Percentiles rank a stretch among this genome's conserved stretches.
phyloP scores from a whole-genome alignment of 1,284 basidiomycete species.

The Microbotryum saponariae region DNA sequence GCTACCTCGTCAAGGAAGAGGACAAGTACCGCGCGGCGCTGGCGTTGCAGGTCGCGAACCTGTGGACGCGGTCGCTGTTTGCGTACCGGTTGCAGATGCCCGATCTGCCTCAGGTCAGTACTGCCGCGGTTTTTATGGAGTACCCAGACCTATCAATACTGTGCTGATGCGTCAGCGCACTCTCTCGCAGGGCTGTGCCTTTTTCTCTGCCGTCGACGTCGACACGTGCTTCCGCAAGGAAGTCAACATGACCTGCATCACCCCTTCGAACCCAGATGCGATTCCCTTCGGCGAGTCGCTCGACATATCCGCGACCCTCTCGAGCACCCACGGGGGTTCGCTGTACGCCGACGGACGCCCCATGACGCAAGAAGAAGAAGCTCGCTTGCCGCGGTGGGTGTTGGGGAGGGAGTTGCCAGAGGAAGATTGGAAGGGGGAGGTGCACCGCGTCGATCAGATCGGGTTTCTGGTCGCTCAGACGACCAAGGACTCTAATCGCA shows the following conservation, averaged over 20 bases:
- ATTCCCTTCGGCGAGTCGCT: constrained; percentile 80
- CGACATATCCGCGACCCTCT: constrained; percentile 51
- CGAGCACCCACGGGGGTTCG: constrained; percentile 46
- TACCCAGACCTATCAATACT: background rate
- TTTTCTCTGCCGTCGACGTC: constrained; percentile 94
- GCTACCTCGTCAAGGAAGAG: constrained; percentile 81
- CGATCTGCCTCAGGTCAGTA: constrained; percentile 70
- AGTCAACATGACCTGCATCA: constrained; percentile 90
- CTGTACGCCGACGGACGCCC: constrained; percentile 52
- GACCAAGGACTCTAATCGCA: constrained; percentile 57
- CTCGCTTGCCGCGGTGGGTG: constrained; percentile 13
- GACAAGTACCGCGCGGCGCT: constrained; percentile 82
- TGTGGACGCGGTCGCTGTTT: constrained; percentile 91
- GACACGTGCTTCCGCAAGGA: constrained; percentile 90
- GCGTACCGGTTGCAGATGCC: constrained; percentile 90
- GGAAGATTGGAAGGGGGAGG: constrained; percentile 51
- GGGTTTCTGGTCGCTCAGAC: constrained; percentile 67
- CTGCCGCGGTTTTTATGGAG: background rate
- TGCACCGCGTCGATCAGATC: constrained; percentile 55
- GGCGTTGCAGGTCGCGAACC: constrained; percentile 90
- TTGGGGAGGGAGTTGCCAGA: constrained; percentile 39
- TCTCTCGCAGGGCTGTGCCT: constrained; percentile 50
- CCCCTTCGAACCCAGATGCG: constrained; percentile 76
- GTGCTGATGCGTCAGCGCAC: background rate
- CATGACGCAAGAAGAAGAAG: constrained; percentile 45